Conservation (phyloP, 1,139 yeast species). For the Pichia sp. region DNA sequence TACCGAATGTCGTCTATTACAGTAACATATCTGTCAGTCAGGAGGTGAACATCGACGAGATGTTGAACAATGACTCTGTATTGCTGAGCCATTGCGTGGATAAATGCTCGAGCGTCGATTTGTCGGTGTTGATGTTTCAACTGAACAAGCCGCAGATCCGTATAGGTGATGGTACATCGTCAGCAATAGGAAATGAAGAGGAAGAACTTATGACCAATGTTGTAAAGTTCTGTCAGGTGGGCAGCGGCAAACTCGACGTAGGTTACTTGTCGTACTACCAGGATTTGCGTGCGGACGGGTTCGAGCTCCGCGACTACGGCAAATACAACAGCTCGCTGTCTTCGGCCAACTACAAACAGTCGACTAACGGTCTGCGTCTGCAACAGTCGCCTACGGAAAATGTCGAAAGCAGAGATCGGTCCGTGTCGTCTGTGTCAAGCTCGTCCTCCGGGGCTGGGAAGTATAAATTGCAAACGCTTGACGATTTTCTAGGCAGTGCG, state of each 20-base stretch:
- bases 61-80: conserved; percentile 5
- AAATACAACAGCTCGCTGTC: conserved; percentile 12
- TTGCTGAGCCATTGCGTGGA: conserved; percentile 32
- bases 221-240: conserved; percentile 9
- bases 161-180: background rate
- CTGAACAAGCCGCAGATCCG: conserved; percentile 72
- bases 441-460: background rate
- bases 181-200: background rate
- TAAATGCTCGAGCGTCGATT: conserved; percentile 39
- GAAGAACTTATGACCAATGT: conserved; percentile 3
- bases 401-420: conserved; percentile 2
- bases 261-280: conserved; percentile 26
- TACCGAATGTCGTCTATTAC: conserved; percentile 31
- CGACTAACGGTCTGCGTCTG: conserved; percentile 2
- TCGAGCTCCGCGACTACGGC: conserved; percentile 28
- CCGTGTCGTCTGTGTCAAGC: background rate
- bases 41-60: conserved; percentile 17
- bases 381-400: background rate
- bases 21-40: conserved; percentile 17
- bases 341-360: background rate
- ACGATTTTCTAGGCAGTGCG: conserved; percentile 14
- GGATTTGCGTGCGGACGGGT: conserved; percentile 25
- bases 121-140: conserved; percentile 75
- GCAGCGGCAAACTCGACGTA: conserved; percentile 19
- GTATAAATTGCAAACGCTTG: conserved; percentile 14